Evolutionary conservation across 768 basidiomycete species (phyloP).

Genomic region (Tulasnella sp.): DNA sequence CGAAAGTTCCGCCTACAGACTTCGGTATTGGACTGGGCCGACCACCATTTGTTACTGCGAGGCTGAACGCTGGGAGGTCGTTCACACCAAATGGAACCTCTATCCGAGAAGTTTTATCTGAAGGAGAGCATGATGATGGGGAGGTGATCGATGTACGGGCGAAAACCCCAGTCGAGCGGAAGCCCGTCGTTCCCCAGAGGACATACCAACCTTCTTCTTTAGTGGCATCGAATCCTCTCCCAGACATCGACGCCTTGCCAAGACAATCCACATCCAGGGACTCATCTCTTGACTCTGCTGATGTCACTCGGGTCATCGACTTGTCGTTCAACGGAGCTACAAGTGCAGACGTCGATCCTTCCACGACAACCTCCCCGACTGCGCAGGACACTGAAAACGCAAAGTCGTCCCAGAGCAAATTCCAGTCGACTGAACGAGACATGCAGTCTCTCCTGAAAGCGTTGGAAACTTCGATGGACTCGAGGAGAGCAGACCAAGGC

Average conservation of each 20-base stretch:
- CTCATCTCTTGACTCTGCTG: neutral
- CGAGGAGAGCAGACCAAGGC: neutral
- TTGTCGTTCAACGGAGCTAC: neutral
- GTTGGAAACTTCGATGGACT: neutral
- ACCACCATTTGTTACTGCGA: neutral
- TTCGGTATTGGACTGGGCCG: neutral
- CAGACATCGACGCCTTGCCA: neutral
- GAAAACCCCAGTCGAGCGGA: neutral
- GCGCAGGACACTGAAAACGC: neutral
- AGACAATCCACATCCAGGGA: neutral
- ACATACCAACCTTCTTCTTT: neutral
- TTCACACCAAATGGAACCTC: conserved; percentile 5
- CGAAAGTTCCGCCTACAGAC: neutral
- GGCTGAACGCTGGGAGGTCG: neutral
- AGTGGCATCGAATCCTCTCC: neutral
- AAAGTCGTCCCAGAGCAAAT: neutral
- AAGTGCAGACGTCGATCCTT: neutral
- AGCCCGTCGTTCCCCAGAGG: neutral
- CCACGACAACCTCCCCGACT: neutral
- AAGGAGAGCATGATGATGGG: neutral
- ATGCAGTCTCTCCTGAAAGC: neutral
- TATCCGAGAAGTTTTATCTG: conserved; percentile 3
- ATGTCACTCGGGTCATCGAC: conserved; percentile 8
- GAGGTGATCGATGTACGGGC: neutral
- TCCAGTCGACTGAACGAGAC: neutral